Conservation (phyloP, 2,329 filamentous ascomycete genomes). For the Seiridium unicorne region DNA sequence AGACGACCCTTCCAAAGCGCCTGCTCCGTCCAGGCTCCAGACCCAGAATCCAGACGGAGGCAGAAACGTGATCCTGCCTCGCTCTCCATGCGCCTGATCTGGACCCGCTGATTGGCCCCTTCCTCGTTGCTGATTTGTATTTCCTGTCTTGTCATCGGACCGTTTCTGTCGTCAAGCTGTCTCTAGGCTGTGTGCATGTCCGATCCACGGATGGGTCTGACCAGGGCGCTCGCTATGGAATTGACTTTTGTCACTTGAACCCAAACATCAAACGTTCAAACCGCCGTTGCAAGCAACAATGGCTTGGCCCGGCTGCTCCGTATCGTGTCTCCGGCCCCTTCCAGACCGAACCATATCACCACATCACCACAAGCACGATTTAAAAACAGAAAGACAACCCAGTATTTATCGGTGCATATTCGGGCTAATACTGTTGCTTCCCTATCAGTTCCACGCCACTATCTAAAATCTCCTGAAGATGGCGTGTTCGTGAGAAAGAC, state of each 20-base stretch:
- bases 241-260: conserved; percentile 2
- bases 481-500: conserved; percentile 7
- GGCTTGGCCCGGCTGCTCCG: not conserved
- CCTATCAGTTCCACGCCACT: too few species aligned
- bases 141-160: conserved; percentile 4
- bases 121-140: not conserved
- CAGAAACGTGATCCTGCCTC: not conserved
- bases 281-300: not conserved
- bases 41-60: too few species aligned
- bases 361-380: too few species aligned
- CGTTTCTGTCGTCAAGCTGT: conserved; percentile 2
- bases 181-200: not conserved
- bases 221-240: not conserved
- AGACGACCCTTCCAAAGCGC: not conserved
- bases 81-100: not conserved
- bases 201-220: not conserved
- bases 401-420: too few species aligned
- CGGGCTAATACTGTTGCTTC: too few species aligned
- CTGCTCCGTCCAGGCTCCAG: not conserved
- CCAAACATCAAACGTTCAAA: not conserved
- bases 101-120: not conserved
- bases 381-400: too few species aligned
- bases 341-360: too few species aligned
- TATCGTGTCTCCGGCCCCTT: too few species aligned
- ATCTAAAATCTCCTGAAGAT: not conserved